A percentile compares a stretch with the other conserved stretches of the same genome.
These are phyloP conservation scores for Sisymbrium altissimum DNA, from an alignment of 345 rosid genomes.

Conservation along the genomic window DNA sequence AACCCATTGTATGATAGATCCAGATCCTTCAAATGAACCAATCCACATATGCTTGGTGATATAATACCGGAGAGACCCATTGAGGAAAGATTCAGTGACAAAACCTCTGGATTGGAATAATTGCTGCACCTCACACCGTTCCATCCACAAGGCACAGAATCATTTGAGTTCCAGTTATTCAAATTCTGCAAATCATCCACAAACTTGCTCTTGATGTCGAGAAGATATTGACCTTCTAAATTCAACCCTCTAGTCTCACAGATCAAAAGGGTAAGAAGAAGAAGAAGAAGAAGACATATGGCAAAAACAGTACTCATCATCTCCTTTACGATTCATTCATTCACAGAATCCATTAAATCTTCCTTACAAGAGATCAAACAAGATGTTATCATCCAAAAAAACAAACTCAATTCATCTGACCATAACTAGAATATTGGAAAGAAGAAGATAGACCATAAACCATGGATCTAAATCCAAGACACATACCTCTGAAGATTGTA, in stretches of 20 bases:
- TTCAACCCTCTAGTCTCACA: slow-evolving; percentile 50
- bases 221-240: slow-evolving; percentile 64
- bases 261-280: slow-evolving; percentile 25
- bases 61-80: slow-evolving; percentile 70
- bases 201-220: slow-evolving; percentile 54
- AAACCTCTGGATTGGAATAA: slow-evolving; percentile 45
- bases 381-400: not conserved
- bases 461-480: slow-evolving; percentile 12
- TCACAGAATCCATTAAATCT: slow-evolving; percentile 11
- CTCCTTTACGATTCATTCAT: slow-evolving; percentile 41
- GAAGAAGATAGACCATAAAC: not conserved
- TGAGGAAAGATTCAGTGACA: slow-evolving; percentile 47
- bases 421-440: not conserved
- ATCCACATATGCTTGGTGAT: slow-evolving; percentile 70
- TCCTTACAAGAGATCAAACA: slow-evolving; percentile 9
- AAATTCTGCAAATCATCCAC: slow-evolving; percentile 45
- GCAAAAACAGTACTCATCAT: slow-evolving; percentile 14
- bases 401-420: not conserved
- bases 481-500: slow-evolving; percentile 12
- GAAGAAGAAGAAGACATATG: slow-evolving; percentile 1
- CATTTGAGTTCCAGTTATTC: slow-evolving; percentile 58
- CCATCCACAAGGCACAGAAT: slow-evolving; percentile 83
- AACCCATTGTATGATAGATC: slow-evolving; percentile 68
- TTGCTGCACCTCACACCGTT: slow-evolving; percentile 59
- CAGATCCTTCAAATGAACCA: slow-evolving; percentile 56